phyloP scores from a whole-genome alignment of 352 stramenopile genomes.

The Thraustotheca clavata region DNA sequence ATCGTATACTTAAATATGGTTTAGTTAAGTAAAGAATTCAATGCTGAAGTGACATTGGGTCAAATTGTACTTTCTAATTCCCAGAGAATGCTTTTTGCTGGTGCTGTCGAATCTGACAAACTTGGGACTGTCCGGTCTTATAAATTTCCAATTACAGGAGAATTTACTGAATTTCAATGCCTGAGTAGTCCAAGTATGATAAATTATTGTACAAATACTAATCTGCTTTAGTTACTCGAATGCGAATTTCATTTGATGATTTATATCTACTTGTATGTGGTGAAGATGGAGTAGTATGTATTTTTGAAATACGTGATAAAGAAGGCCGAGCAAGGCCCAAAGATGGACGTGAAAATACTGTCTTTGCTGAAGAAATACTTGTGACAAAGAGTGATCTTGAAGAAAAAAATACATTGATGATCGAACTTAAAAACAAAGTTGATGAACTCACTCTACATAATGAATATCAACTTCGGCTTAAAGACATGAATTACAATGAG shows the following conservation, averaged over 20 bases:
- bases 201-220: no score
- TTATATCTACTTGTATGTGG: constrained; percentile 83
- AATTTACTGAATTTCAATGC: constrained; percentile 84
- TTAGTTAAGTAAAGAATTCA: constrained; percentile 67
- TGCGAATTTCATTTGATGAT: constrained; percentile 84
- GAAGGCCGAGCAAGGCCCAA: neutral
- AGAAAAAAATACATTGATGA: constrained; percentile 87
- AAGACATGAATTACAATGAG: constrained; percentile 94
- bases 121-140: constrained; percentile 80
- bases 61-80: constrained; percentile 80
- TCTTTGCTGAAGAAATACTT: constrained; percentile 74
- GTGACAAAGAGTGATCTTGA: constrained; percentile 89
- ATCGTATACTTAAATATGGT: no score
- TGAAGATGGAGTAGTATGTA: constrained; percentile 85
- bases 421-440: constrained; percentile 92
- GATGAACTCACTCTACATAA: constrained; percentile 92
- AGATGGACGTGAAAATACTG: constrained; percentile 6
- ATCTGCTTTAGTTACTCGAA: constrained; percentile 43
- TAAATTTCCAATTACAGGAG: constrained; percentile 84
- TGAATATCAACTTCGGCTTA: constrained; percentile 91
- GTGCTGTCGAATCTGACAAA: constrained; percentile 51
- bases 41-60: constrained; percentile 68
- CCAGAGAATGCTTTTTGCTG: constrained; percentile 87
- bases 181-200: constrained; percentile 38
- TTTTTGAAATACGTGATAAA: constrained; percentile 87